phyloP scores from a whole-genome alignment of 2,329 filamentous ascomycete genomes.

The Passalora sequoiae region DNA sequence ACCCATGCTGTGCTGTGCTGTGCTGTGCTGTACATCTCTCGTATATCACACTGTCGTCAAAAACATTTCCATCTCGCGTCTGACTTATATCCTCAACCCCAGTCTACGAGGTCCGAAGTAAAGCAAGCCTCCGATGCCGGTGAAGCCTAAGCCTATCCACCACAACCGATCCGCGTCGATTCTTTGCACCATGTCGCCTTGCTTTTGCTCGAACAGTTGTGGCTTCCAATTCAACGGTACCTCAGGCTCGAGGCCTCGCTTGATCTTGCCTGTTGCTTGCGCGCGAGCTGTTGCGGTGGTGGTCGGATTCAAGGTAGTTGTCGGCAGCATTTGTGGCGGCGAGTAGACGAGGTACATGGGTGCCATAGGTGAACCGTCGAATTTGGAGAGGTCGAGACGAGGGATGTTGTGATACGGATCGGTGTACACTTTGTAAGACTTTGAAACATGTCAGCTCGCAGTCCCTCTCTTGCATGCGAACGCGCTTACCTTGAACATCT shows the following conservation, averaged over 20 bases:
- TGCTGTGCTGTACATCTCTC: constrained; percentile 3
- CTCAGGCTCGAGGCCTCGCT: constrained; percentile 29
- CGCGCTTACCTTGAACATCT: constrained; percentile 59
- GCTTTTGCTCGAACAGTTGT: constrained; percentile 17
- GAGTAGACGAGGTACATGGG: constrained; percentile 62
- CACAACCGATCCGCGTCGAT: constrained; percentile 44
- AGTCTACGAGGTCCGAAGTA: constrained; percentile 41
- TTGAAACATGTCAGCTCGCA: constrained; percentile 5
- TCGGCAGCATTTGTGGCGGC: constrained; percentile 65
- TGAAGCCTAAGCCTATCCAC: constrained; percentile 48
- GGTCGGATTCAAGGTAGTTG: constrained; percentile 58
- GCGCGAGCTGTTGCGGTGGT: constrained; percentile 35
- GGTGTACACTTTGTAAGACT: constrained; percentile 44
- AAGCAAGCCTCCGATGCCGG: constrained; percentile 44
- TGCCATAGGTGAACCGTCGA: constrained; percentile 60
- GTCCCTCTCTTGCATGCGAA: no score
- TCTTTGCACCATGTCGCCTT: constrained; percentile 33
- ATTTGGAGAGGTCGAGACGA: constrained; percentile 60
- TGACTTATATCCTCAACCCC: constrained; percentile 25
- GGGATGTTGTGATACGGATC: constrained; percentile 59
- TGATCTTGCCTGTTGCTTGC: constrained; percentile 29
- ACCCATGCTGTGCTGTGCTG: no score
- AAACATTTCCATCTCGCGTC: neutral
- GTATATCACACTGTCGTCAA: neutral
- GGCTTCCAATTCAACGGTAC: constrained; percentile 40